Conservation (phyloP, 345 rosid species). For the Crucihimalaya himalaica region DNA sequence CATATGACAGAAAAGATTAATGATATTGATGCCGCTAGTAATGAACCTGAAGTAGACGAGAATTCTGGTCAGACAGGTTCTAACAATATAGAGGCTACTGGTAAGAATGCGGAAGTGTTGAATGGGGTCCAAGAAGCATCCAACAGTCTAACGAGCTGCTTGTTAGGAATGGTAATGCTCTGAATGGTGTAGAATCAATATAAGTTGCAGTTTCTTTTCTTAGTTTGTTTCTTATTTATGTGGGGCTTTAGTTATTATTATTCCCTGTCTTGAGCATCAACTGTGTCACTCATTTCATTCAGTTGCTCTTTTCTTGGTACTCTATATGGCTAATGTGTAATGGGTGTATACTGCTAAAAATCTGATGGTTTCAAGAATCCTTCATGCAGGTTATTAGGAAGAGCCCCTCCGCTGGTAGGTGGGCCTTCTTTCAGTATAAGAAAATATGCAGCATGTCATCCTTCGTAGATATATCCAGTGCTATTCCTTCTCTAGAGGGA, state of each 20-base stretch:
- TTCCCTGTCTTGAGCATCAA: conserved; percentile 12
- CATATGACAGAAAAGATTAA: conserved; percentile 56
- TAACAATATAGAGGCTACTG: conserved; percentile 35
- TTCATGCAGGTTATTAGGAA: conserved; percentile 66
- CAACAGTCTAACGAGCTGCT: conserved; percentile 48
- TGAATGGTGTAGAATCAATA: conserved; percentile 12
- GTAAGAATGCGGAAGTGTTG: conserved; percentile 40
- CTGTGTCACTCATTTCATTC: conserved; percentile 11
- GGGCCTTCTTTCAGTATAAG: conserved; percentile 69
- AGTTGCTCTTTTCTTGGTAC: conserved; percentile 8
- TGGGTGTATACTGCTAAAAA: conserved; percentile 15
- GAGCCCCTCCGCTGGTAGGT: conserved; percentile 59
- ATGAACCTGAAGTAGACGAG: conserved; percentile 45
- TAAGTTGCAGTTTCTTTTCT: conserved; percentile 7
- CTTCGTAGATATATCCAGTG: conserved; percentile 49
- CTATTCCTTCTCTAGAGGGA: conserved; percentile 54
- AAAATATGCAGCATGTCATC: conserved; percentile 54
- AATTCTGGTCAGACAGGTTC: conserved; percentile 45
- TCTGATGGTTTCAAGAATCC: conserved; percentile 24
- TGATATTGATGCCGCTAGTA: conserved; percentile 41
- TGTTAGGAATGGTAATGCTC: conserved; percentile 77
- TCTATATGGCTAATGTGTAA: conserved; percentile 7
- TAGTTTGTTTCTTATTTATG: conserved; percentile 15
- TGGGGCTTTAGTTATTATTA: conserved; percentile 13
- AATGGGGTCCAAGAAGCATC: conserved; percentile 43